Base-by-base conservation (phyloP, 345 rosid species). In the Murraya koenigii region DNA sequence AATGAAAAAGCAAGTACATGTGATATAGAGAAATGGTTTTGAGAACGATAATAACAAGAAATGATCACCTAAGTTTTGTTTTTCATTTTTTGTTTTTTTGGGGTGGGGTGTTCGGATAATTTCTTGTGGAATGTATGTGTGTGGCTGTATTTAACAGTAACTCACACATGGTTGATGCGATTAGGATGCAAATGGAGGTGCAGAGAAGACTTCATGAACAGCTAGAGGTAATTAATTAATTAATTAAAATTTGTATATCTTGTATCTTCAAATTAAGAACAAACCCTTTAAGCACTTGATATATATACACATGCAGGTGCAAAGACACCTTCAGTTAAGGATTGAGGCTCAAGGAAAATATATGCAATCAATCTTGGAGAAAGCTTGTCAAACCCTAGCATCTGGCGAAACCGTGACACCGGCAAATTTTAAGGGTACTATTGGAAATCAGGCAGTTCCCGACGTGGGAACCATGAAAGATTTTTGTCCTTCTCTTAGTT, bases 131-230 rank as follows among this genome's bases (percentile, higher is more conserved):
- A 79, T 81, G 39, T 69, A 47, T 80, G 77, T 71, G 84, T 65
- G 70, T 47, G 68, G 80, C 65, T 75, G 75, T 77, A 79, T 77
- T 38, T 75, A 66, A 70, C 77, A 79, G 78, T 78, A 84, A 86
- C 89, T 91, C 82, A 87, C 83, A 76, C 78, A 78, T 87, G 82
- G 82, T 84, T 87, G 85, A 82, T 89, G 83, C 82, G 28, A 86
- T 81, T 84, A 94, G 99, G 91, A 97, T 94, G 97, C 99, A 97
- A 89, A 94, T 94, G 97, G 99, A 94, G 91, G 99, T 97, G 80
- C 99, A 94, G 79, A 90, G 98, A 89, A 89, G 99, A 85, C 80
- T 97, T 77, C 99, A 94, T 62, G 99, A 97, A 82, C 99, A 97
- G 80, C 81, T 97, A 38, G 99, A 97, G 98, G 99, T 96, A 82